These are phyloP conservation scores for Ustilago lituana DNA, from an alignment of 1,284 basidiomycete species.

Conservation along the genomic window DNA sequence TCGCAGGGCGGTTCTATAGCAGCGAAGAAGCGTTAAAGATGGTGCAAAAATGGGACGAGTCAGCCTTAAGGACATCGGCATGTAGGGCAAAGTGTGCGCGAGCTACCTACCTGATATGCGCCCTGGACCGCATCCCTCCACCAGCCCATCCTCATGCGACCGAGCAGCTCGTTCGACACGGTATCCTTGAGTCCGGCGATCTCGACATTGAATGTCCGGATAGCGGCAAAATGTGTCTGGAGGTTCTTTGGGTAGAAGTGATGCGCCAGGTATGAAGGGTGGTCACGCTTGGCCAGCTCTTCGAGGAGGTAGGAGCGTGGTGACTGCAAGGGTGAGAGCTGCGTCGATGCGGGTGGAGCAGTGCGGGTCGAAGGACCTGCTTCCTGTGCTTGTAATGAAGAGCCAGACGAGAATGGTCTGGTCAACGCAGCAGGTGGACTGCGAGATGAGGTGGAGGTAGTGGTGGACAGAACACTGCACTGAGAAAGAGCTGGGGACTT, in stretches of 20 bases:
- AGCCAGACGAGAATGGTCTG: neutral
- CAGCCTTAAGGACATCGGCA: neutral
- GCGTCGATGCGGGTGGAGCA: slow-evolving; percentile 32
- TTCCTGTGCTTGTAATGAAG: neutral
- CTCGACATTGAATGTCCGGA: slow-evolving; percentile 63
- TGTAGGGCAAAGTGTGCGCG: neutral
- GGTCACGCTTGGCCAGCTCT: slow-evolving; percentile 49
- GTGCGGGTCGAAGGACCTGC: slow-evolving; percentile 9
- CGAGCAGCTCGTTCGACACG: slow-evolving; percentile 64
- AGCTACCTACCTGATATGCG: slow-evolving; percentile 29
- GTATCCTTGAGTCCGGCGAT: slow-evolving; percentile 59
- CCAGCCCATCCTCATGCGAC: slow-evolving; percentile 64
- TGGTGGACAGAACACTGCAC: no score
- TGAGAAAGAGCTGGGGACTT: neutral
- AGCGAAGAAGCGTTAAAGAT: no score
- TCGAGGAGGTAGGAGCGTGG: slow-evolving; percentile 30
- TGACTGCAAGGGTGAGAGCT: slow-evolving; percentile 40
- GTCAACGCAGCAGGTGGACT: neutral
- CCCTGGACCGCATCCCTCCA: slow-evolving; percentile 64
- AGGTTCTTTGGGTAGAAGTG: slow-evolving; percentile 58
- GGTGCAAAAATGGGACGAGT: neutral
- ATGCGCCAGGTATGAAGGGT: slow-evolving; percentile 59
- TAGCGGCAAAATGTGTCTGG: slow-evolving; percentile 61
- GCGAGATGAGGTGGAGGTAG: neutral
- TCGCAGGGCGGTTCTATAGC: slow-evolving; percentile 50